Evolutionary conservation across 495 filamentous ascomycete species (phyloP).

Genomic region (Penicillium pancosmium): DNA sequence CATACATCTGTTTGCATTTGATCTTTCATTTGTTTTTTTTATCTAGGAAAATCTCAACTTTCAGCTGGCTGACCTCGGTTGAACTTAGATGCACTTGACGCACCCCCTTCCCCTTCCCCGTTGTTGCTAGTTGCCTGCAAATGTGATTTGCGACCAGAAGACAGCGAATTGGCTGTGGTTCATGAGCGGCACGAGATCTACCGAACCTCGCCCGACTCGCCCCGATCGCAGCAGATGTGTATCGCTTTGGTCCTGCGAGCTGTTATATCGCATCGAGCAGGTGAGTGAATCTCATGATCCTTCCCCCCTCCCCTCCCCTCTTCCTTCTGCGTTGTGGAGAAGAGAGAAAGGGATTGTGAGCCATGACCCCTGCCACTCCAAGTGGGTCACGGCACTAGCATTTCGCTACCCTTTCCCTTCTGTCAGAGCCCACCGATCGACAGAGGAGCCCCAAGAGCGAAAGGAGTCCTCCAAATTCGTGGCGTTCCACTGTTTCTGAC

Average conservation of each 20-base stretch:
- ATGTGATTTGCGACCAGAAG: slow-evolving; percentile 68
- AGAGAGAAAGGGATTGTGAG: slow-evolving; percentile 21
- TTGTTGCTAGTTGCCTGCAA: slow-evolving; percentile 81
- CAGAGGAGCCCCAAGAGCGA: slow-evolving; percentile 13
- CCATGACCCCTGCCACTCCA: slow-evolving; percentile 34
- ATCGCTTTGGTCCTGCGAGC: slow-evolving; percentile 74
- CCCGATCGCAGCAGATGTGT: slow-evolving; percentile 76
- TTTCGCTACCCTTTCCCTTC: slow-evolving; percentile 32
- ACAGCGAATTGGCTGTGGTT: slow-evolving; percentile 49
- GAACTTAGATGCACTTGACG: slow-evolving; percentile 65
- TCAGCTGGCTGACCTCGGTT: slow-evolving; percentile 2
- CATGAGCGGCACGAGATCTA: slow-evolving; percentile 68
- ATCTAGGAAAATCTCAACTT: background rate
- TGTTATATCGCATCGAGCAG: slow-evolving; percentile 63
- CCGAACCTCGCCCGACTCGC: slow-evolving; percentile 68
- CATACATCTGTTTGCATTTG: background rate
- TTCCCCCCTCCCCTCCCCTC: background rate
- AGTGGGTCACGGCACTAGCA: slow-evolving; percentile 38
- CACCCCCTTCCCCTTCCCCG: slow-evolving; percentile 65
- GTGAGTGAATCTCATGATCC: slow-evolving; percentile 53
- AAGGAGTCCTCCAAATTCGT: slow-evolving; percentile 14
- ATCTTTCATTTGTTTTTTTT: slow-evolving; percentile 1
- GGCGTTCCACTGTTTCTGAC: slow-evolving; percentile 10
- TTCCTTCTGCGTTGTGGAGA: background rate
- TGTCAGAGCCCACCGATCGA: slow-evolving; percentile 29